Conservation (phyloP, 768 basidiomycete genomes). For the Rubroboletus satanas region DNA sequence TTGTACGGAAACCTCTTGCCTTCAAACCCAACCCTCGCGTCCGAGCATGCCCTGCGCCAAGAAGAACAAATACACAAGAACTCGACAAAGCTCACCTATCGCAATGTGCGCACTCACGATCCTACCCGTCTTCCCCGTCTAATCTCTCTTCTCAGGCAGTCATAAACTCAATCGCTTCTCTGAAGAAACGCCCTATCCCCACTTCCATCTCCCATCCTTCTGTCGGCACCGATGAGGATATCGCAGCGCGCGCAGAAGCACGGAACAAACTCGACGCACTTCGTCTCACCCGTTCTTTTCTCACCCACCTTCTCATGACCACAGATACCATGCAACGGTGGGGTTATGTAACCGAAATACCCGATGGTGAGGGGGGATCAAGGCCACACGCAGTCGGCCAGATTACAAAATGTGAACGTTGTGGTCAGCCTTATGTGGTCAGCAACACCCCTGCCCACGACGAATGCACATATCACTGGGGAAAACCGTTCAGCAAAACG, state of each 20-base stretch:
- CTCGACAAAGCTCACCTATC: conserved; percentile 76
- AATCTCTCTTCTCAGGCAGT: conserved; percentile 39
- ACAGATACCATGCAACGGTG: conserved; percentile 54
- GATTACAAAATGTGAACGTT: conserved; percentile 74
- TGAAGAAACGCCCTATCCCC: conserved; percentile 55
- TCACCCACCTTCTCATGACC: conserved; percentile 61
- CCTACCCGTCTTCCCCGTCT: conserved; percentile 2
- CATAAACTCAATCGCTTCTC: conserved; percentile 46
- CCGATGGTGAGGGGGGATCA: conserved; percentile 61
- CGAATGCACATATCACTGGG: conserved; percentile 84
- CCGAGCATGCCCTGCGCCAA: conserved; percentile 77
- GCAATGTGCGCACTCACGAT: conserved; percentile 53
- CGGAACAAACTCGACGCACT: conserved; percentile 52
- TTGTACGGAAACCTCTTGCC: conserved; percentile 60
- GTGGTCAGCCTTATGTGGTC: conserved; percentile 65
- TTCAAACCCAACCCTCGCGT: conserved; percentile 56
- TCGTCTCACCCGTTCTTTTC: conserved; percentile 45
- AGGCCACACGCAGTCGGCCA: conserved; percentile 60
- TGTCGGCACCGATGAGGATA: conserved; percentile 71
- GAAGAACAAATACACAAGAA: conserved; percentile 76
- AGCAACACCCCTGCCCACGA: conserved; percentile 51
- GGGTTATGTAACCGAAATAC: conserved; percentile 70
- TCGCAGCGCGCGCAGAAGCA: conserved; percentile 52
- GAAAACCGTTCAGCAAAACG: conserved; percentile 56
- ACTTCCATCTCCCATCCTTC: conserved; percentile 59